Conservation (phyloP, 192 early-diverging fungal species). For the Physocladia obscura region DNA sequence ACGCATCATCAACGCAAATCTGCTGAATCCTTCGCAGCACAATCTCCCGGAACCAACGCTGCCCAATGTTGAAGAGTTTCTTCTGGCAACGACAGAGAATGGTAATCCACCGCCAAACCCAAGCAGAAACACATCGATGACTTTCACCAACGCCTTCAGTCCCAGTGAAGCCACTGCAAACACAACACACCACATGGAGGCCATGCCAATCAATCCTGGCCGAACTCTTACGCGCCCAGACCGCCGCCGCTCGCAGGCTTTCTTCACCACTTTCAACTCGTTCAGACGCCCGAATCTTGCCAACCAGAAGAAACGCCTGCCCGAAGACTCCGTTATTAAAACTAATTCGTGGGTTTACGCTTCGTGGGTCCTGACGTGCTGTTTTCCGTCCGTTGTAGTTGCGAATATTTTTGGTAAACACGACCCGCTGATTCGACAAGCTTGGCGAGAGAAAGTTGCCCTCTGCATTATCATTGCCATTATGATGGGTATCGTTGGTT, state of each 20-base stretch:
- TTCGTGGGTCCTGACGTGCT: conserved; percentile 31
- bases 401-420: conserved; percentile 18
- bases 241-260: too few relatives aligned
- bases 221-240: conserved; percentile 12
- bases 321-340: background rate
- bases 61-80: background rate
- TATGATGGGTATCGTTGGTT: conserved; percentile 41
- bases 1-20: background rate
- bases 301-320: background rate
- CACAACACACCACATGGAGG: conserved; percentile 23
- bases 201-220: background rate
- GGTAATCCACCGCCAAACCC: background rate
- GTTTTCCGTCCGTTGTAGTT: conserved; percentile 17
- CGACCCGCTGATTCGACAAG: conserved; percentile 40
- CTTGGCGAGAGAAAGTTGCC: conserved; percentile 50
- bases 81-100: background rate
- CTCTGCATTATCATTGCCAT: conserved; percentile 46
- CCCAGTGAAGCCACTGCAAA: too few relatives aligned
- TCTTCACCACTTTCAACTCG: background rate
- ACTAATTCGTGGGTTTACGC: conserved; percentile 16
- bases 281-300: background rate
- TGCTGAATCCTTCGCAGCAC: background rate
- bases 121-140: background rate
- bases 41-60: conserved; percentile 9
- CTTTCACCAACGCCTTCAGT: too few relatives aligned